Percentiles rank a stretch among this genome's conserved stretches.
phyloP scores from a whole-genome alignment of 495 filamentous ascomycete genomes.

The Penicillium dipodomyicola region DNA sequence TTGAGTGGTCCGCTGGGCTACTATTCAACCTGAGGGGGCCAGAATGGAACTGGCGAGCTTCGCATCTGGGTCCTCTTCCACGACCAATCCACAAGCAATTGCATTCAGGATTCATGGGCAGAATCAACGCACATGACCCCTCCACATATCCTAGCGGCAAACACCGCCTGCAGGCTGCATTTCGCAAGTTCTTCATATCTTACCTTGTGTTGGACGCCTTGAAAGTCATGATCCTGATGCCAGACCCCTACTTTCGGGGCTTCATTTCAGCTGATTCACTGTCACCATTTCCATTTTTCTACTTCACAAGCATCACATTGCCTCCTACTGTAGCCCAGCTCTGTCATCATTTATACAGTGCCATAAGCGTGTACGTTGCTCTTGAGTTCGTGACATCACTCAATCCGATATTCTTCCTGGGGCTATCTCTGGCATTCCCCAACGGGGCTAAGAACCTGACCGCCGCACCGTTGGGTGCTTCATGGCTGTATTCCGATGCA shows the following conservation, averaged over 20 bases:
- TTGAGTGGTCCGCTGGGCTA: slow-evolving; percentile 71
- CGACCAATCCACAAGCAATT: slow-evolving; percentile 44
- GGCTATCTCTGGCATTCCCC: slow-evolving; percentile 50
- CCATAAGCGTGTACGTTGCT: slow-evolving; percentile 50
- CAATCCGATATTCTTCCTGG: slow-evolving; percentile 55
- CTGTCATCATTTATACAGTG: slow-evolving; percentile 51
- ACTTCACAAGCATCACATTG: slow-evolving; percentile 25
- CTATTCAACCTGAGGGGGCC: slow-evolving; percentile 67
- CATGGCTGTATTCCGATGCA: slow-evolving; percentile 64
- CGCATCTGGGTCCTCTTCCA: slow-evolving; percentile 59
- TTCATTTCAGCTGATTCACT: slow-evolving; percentile 30
- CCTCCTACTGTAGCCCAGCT: slow-evolving; percentile 36
- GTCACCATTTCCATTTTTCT: slow-evolving; percentile 47
- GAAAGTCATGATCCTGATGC: slow-evolving; percentile 58
- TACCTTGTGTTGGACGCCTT: slow-evolving; percentile 67
- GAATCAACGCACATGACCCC: slow-evolving; percentile 13
- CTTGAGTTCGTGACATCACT: slow-evolving; percentile 55
- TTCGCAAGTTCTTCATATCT: slow-evolving; percentile 45
- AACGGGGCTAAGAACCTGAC: slow-evolving; percentile 34
- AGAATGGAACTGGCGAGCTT: slow-evolving; percentile 74
- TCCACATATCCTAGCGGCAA: slow-evolving; percentile 27
- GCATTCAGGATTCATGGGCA: slow-evolving; percentile 15
- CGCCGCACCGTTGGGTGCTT: slow-evolving; percentile 48
- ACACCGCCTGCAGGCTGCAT: slow-evolving; percentile 47
- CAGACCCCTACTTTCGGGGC: slow-evolving; percentile 72